Conservation (phyloP, 2,329 filamentous ascomycete species). For the Corynespora cassiicola region DNA sequence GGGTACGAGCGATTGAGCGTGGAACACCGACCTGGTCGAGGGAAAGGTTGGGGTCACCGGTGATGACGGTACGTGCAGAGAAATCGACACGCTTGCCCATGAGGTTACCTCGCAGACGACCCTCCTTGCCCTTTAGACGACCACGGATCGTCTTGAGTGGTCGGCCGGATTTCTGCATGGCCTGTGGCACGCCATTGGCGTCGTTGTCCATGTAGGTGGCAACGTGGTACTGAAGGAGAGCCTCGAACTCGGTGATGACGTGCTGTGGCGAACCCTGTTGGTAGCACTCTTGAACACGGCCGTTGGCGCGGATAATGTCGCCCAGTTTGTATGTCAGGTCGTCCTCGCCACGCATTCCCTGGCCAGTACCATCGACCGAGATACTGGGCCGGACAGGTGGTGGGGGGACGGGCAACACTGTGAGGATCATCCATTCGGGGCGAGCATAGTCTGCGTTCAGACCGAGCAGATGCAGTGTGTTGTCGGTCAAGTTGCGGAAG, state of each 20-base stretch:
- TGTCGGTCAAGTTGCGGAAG: constrained; percentile 81
- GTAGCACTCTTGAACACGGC: constrained; percentile 89
- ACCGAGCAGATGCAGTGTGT: constrained; percentile 85
- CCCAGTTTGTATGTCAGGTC: constrained; percentile 99
- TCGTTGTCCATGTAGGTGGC: constrained; percentile 99
- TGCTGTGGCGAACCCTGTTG: constrained; percentile 91
- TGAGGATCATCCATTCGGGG: constrained; percentile 98
- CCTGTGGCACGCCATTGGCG: constrained; percentile 92
- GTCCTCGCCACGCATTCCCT: constrained; percentile 93
- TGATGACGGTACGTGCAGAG: constrained; percentile 99
- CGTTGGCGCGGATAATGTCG: constrained; percentile 97
- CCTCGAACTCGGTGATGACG: constrained; percentile 88
- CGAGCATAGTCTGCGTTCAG: constrained; percentile 94
- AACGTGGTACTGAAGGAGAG: constrained; percentile 93
- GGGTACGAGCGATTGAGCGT: constrained; percentile 85
- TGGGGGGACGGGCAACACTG: constrained; percentile 91
- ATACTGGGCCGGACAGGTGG: constrained; percentile 96
- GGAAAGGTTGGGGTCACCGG: constrained; percentile 94
- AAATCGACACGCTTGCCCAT: constrained; percentile 98
- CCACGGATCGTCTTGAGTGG: constrained; percentile 96
- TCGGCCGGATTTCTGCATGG: constrained; percentile 94
- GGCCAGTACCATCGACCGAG: constrained; percentile 91
- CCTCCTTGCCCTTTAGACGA: constrained; percentile 98
- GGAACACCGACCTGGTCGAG: constrained; percentile 98
- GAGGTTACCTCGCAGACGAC: constrained; percentile 94